These are phyloP conservation scores for Tylopilus sp. DNA, from an alignment of 768 basidiomycete genomes.

Conservation along the genomic window DNA sequence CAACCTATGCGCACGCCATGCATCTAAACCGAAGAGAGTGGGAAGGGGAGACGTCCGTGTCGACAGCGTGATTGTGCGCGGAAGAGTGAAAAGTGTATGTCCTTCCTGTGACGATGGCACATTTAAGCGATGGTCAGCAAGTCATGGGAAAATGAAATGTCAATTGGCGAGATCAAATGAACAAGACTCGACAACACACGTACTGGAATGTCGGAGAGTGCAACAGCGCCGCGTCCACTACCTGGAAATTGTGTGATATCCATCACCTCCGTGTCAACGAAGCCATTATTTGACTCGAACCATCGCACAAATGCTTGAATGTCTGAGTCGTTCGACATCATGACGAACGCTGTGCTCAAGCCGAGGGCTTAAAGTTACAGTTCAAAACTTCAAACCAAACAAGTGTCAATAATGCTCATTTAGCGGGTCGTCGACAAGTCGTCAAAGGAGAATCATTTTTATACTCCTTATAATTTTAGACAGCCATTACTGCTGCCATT, in stretches of 20 bases:
- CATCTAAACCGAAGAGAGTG: constrained; percentile 49
- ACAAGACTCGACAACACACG: constrained; percentile 13
- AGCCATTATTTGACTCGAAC: constrained; percentile 53
- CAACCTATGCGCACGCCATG: constrained; percentile 61
- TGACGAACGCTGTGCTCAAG: not conserved
- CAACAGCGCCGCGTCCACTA: constrained; percentile 72
- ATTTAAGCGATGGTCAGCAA: not conserved
- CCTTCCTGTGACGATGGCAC: constrained; percentile 50
- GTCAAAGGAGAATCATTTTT: too few species aligned
- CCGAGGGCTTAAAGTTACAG: too few species aligned
- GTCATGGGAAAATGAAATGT: not conserved
- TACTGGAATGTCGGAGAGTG: constrained; percentile 71
- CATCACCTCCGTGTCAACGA: constrained; percentile 44
- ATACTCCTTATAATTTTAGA: too few species aligned
- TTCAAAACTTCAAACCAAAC: not conserved
- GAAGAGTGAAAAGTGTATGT: constrained; percentile 77
- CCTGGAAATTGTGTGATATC: constrained; percentile 45
- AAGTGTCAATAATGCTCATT: not conserved
- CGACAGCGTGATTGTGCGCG: constrained; percentile 72
- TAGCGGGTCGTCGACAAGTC: too few species aligned
- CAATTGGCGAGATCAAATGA: not conserved
- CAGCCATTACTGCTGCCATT: too few species aligned
- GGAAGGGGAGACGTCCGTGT: constrained; percentile 72
- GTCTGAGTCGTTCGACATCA: constrained; percentile 1
- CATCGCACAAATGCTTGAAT: constrained; percentile 47